Conservation (phyloP, 1,139 yeast genomes). For the Geotrichum siamense region DNA sequence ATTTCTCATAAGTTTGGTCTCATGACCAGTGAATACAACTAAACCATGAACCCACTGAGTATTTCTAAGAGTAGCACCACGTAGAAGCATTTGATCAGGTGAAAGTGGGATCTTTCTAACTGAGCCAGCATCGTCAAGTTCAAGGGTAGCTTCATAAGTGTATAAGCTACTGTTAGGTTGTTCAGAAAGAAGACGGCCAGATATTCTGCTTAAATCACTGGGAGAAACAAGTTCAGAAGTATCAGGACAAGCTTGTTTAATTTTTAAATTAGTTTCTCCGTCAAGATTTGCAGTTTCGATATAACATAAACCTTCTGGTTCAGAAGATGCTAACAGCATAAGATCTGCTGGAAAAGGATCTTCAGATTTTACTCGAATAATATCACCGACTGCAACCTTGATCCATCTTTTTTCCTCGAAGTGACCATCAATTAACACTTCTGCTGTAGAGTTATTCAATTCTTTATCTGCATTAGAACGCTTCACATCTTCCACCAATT, state of each 20-base stretch:
- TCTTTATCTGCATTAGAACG: conserved; percentile 87
- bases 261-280: conserved; percentile 95
- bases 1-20: conserved; percentile 95
- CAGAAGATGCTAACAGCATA: conserved; percentile 78
- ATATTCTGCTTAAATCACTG: conserved; percentile 46
- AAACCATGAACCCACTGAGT: conserved; percentile 95
- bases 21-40: conserved; percentile 95
- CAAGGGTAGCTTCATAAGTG: conserved; percentile 88
- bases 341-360: conserved; percentile 95
- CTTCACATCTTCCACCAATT: conserved; percentile 81
- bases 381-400: conserved; percentile 83
- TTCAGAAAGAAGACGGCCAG: conserved; percentile 66
- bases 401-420: conserved; percentile 75
- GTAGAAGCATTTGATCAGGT: conserved; percentile 82
- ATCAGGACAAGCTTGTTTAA: conserved; percentile 78
- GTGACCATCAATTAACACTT: conserved; percentile 61
- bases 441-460: conserved; percentile 69
- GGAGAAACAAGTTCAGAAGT: conserved; percentile 72
- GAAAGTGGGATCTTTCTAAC: conserved; percentile 52
- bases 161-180: conserved; percentile 92
- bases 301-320: conserved; percentile 96
- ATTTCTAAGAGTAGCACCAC: conserved; percentile 94
- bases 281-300: conserved; percentile 96
- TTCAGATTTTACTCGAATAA: conserved; percentile 75
- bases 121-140: conserved; percentile 41